Conservation (phyloP, 768 basidiomycete species). For the Lentinula aciculospora region DNA sequence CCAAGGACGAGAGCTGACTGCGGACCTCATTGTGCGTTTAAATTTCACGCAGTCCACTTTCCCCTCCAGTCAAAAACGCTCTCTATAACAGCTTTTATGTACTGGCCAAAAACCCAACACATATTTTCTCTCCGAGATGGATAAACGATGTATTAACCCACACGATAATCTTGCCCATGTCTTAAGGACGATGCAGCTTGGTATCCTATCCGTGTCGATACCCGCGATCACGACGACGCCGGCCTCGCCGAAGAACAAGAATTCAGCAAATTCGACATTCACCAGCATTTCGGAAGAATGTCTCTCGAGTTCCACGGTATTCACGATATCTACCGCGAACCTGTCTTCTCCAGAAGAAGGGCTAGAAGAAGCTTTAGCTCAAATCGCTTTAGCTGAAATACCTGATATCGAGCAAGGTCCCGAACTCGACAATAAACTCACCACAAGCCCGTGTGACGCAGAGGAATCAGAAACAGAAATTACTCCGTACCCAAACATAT, state of each 20-base stretch:
- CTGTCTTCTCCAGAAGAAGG: neutral
- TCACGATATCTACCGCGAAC: neutral
- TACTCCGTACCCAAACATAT: slow-evolving; percentile 47
- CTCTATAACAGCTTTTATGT: slow-evolving; percentile 51
- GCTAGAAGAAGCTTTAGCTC: neutral
- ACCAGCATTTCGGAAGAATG: too few species aligned
- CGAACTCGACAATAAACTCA: neutral
- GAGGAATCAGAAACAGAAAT: slow-evolving; percentile 5
- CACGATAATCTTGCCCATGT: slow-evolving; percentile 37
- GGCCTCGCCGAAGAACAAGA: too few species aligned
- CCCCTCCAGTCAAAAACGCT: neutral
- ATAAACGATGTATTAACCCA: slow-evolving; percentile 32
- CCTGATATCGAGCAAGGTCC: too few species aligned
- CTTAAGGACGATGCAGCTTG: slow-evolving; percentile 47
- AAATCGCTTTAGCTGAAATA: neutral
- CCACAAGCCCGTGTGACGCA: too few species aligned
- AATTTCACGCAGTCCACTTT: slow-evolving; percentile 12
- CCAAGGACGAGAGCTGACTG: slow-evolving; percentile 44
- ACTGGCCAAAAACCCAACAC: slow-evolving; percentile 61
- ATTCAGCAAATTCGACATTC: too few species aligned
- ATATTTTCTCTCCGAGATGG: slow-evolving; percentile 34
- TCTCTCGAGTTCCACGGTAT: neutral
- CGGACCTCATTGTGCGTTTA: slow-evolving; percentile 54
- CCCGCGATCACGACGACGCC: too few species aligned
- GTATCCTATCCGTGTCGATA: slow-evolving; percentile 12